Base-by-base conservation (phyloP, 106 monocot genomes). In the Alisma plantagoaquatica region DNA sequence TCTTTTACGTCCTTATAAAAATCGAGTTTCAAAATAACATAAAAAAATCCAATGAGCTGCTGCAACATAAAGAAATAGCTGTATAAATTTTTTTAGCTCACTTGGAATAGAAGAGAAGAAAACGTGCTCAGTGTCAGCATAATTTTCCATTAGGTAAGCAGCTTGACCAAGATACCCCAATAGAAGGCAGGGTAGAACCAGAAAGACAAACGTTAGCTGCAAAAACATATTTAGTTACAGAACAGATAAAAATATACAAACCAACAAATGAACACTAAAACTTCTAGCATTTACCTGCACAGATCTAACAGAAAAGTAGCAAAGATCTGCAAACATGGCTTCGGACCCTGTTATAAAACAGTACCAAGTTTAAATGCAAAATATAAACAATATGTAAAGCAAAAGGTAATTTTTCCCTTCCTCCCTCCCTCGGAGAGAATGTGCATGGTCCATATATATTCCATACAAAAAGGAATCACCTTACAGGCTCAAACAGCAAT, bases 321-420 rank as follows among this genome's bases (percentile, higher is more conserved):
- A 85, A 70, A 91, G 91, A 61, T 91, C 85, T 49, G 91, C 78
- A 75, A 91, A 91, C 70, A 91, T 81, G 53, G 91, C 91, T 51
- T 91, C 91, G n/a, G 91, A 91, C 7, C 91, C 91, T 91, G 69
- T 25, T 68, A 63, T 29, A 16, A n/a, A n/a, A n/a, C n/a, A n/a
- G n/a, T n/a, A n/a, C n/a, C n/a, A n/a, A n/a, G n/a, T n/a, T n/a
- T n/a, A n/a, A n/a, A n/a, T n/a, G n/a, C n/a, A n/a, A n/a, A n/a
- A n/a, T n/a, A n/a, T n/a, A n/a, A n/a, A n/a, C n/a, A n/a, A n/a
- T n/a, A n/a, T n/a, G n/a, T n/a, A n/a, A n/a, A n/a, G n/a, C n/a
- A n/a, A n/a, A n/a, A n/a, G n/a, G n/a, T n/a, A n/a, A n/a, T n/a
- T n/a, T n/a, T n/a, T n/a, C n/a, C n/a, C n/a, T n/a, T n/a, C n/a